Base-by-base conservation (phyloP, 208 protist species). In the Tritrichomonas musculus region DNA sequence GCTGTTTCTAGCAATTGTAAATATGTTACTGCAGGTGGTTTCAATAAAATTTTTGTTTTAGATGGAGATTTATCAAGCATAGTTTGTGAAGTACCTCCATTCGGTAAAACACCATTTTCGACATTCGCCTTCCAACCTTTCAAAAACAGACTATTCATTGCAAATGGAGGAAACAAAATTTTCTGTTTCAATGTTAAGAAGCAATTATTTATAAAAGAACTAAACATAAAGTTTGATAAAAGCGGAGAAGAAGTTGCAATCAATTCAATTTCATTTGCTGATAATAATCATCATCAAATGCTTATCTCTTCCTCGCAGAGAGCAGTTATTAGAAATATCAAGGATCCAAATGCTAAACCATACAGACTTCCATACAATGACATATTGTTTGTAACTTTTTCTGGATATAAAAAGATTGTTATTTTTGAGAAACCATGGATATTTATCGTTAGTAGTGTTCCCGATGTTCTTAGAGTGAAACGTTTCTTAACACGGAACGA, bases 341-440 rank as follows among this genome's bases (percentile, higher is more conserved):
- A 53, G 47, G 39, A 57, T n/a, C 64, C 27, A 57, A 47, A 88
- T 17, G 39, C 33, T 57, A 47, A 47, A 88, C 20, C 20, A 27
- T 88, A 53, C 47, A 53, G 47, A n/a, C 17, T 88, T 8, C 77
- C 77, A 20, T 88, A 88, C 27, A 27, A 88, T 13, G 77, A 88
- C 47, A 53, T 88, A 27, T 57, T 88, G 20, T 88, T 41, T 33
- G 39, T 17, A 55, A 39, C 33, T 39, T 88, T 60, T 17, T 13
- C 41, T 20, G 8, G 30, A 36, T 8, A 14, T 33, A 57, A 88
- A 20, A 53, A 88, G 22, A 44, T 88, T 57, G 47, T 88, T 60
- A 49, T 88, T 60, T 88, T 53, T 39, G 77, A 88, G n/a, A 88
- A 88, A 39, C 77, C 77, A 20, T 88, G 77, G 77, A 53, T 30